Conservation (phyloP, 2,329 filamentous ascomycete species). For the Aureobasidium sp. region DNA sequence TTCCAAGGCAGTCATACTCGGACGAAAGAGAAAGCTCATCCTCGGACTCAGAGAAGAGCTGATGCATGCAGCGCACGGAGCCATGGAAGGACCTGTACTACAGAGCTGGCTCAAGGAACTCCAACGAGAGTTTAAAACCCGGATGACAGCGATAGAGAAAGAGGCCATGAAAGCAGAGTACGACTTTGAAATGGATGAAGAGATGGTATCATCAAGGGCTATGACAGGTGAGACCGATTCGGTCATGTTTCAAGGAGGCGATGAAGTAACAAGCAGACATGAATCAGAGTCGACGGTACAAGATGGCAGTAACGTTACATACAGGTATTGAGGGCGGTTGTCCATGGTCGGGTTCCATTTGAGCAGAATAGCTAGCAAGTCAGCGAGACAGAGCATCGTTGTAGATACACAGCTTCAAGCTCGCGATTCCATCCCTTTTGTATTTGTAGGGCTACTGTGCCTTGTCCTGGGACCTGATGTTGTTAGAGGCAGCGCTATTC, state of each 20-base stretch:
- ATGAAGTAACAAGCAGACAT: background rate
- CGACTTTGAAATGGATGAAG: background rate
- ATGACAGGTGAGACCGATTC: background rate
- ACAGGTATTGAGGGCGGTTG: background rate
- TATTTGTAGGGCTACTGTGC: too few species aligned
- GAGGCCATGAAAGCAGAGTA: conserved; percentile 25
- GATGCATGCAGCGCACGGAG: conserved; percentile 57
- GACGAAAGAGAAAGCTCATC: conserved; percentile 64
- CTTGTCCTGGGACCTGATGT: too few species aligned
- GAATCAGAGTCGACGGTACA: background rate
- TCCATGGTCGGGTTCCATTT: too few species aligned
- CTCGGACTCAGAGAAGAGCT: conserved; percentile 67
- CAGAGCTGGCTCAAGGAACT: conserved; percentile 57
- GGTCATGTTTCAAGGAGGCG: background rate
- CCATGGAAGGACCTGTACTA: conserved; percentile 58
- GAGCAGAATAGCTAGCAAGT: too few species aligned
- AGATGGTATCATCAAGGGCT: background rate
- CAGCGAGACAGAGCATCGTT: too few species aligned
- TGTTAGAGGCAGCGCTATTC: background rate
- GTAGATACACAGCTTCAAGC: too few species aligned
- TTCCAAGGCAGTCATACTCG: conserved; percentile 52
- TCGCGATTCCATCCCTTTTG: too few species aligned
- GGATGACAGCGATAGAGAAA: conserved; percentile 63
- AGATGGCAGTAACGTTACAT: background rate
- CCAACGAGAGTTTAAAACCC: conserved; percentile 65